phyloP scores from a whole-genome alignment of 2,329 filamentous ascomycete genomes.

The Raffaelea deltoideospora region DNA sequence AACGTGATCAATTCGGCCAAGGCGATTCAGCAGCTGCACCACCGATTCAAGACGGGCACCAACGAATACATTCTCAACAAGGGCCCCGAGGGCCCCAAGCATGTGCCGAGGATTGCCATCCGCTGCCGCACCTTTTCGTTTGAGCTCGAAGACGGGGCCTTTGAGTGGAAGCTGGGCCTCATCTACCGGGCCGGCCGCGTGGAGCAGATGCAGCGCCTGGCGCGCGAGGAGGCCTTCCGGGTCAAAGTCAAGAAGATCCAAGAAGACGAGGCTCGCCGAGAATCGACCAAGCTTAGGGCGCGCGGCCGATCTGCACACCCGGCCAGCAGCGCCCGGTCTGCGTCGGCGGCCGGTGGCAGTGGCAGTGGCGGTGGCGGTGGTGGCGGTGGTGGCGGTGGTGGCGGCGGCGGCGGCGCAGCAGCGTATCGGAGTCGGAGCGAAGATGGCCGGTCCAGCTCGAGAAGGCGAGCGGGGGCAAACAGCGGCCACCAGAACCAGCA shows the following conservation, averaged over 20 bases:
- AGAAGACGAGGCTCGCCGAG: constrained; percentile 48
- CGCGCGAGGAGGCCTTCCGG: constrained; percentile 77
- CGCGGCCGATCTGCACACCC: constrained; percentile 13
- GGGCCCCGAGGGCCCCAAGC: constrained; percentile 69
- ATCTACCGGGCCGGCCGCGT: constrained; percentile 83
- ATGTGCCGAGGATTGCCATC: constrained; percentile 72
- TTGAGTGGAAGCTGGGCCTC: constrained; percentile 91
- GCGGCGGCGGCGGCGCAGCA: constrained; percentile 24
- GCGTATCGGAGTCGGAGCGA: no score
- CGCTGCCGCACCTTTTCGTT: constrained; percentile 72
- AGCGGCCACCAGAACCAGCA: no score
- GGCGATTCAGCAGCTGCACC: constrained; percentile 76
- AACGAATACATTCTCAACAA: constrained; percentile 83
- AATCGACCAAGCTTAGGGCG: constrained; percentile 35
- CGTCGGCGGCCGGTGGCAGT: constrained; percentile 32
- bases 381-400: constrained; percentile 10
- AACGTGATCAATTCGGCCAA: constrained; percentile 83
- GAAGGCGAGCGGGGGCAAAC: constrained; percentile 11
- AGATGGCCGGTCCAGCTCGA: constrained; percentile 26
- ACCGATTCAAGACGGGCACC: constrained; percentile 76
- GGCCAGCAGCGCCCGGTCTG: constrained; percentile 10
- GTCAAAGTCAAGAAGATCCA: constrained; percentile 76
- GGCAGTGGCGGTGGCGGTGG: background rate
- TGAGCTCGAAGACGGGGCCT: constrained; percentile 87
- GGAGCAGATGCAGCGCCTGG: constrained; percentile 80